A percentile compares a stretch with the other conserved stretches of the same genome.
Conservation (phyloP, 345 rosid species). For the Aquilaria sinensis region DNA sequence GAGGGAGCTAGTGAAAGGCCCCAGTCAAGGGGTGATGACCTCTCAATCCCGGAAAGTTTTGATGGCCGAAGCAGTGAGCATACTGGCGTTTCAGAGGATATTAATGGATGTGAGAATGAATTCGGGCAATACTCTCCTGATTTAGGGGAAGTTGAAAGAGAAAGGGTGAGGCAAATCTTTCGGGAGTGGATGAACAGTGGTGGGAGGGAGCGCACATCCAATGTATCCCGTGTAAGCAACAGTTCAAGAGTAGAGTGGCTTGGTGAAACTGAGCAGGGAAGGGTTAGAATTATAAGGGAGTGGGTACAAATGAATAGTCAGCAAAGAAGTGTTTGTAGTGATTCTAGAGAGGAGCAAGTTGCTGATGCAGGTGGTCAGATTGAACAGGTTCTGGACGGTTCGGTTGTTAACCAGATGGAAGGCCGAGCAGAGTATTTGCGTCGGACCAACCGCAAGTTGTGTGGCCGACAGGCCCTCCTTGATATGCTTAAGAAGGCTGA, state of each 20-base stretch:
- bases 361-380: slow-evolving; percentile 52
- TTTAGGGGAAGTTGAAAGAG: slow-evolving; percentile 79
- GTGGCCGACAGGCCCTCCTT: slow-evolving; percentile 83
- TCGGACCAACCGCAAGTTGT: slow-evolving; percentile 73
- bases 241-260: slow-evolving; percentile 66
- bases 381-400: slow-evolving; percentile 71
- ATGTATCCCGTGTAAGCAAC: slow-evolving; percentile 34
- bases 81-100: slow-evolving; percentile 35
- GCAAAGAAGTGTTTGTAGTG: slow-evolving; percentile 53
- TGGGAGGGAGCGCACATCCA: slow-evolving; percentile 41
- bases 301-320: slow-evolving; percentile 72
- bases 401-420: slow-evolving; percentile 39
- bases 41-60: slow-evolving; percentile 29
- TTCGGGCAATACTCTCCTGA: slow-evolving; percentile 53
- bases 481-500: slow-evolving; percentile 86
- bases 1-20: slow-evolving; percentile 46
- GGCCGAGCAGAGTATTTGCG: slow-evolving; percentile 38
- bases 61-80: slow-evolving; percentile 34
- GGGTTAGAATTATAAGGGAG: slow-evolving; percentile 86
- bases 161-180: slow-evolving; percentile 80
- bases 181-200: slow-evolving; percentile 78
- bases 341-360: slow-evolving; percentile 50
- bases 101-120: slow-evolving; percentile 39
- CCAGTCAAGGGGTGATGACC: slow-evolving; percentile 36
- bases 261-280: slow-evolving; percentile 90